Conservation (phyloP, 306 rosid species). For the Prinsepia uniflora region DNA sequence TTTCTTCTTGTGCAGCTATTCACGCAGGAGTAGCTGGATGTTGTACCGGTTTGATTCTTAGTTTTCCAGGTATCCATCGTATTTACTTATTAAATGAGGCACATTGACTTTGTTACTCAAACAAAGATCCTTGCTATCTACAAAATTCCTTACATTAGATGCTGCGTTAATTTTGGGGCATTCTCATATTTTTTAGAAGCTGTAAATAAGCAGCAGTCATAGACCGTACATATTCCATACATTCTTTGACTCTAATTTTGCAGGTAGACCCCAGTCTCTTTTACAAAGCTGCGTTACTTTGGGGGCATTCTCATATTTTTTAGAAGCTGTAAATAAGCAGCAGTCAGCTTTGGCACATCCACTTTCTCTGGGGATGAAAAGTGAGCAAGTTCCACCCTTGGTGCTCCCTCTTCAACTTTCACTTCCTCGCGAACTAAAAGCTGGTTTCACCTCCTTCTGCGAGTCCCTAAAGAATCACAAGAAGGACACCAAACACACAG, state of each 20-base stretch:
- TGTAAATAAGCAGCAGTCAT: too few relatives aligned
- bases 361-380: conserved; percentile 38
- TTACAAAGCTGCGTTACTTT: conserved; percentile 89
- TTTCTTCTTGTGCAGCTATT: conserved; percentile 54
- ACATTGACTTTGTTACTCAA: background rate
- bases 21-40: conserved; percentile 98
- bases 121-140: background rate
- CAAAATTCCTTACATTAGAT: too few relatives aligned
- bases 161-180: too few relatives aligned
- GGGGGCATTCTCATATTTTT: conserved; percentile 85
- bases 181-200: too few relatives aligned
- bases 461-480: conserved; percentile 57
- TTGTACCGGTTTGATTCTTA: conserved; percentile 96
- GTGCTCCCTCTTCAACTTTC: conserved; percentile 72
- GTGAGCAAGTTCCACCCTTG: conserved; percentile 34
- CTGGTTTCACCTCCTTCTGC: conserved; percentile 62
- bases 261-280: conserved; percentile 96
- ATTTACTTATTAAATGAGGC: background rate
- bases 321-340: conserved; percentile 89
- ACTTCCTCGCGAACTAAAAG: conserved; percentile 71
- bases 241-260: conserved; percentile 9
- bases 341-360: conserved; percentile 90
- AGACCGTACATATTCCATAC: background rate
- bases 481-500: conserved; percentile 38
- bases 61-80: conserved; percentile 71